Conservation (phyloP, 768 basidiomycete species). For the Butyriboletus loyo region DNA sequence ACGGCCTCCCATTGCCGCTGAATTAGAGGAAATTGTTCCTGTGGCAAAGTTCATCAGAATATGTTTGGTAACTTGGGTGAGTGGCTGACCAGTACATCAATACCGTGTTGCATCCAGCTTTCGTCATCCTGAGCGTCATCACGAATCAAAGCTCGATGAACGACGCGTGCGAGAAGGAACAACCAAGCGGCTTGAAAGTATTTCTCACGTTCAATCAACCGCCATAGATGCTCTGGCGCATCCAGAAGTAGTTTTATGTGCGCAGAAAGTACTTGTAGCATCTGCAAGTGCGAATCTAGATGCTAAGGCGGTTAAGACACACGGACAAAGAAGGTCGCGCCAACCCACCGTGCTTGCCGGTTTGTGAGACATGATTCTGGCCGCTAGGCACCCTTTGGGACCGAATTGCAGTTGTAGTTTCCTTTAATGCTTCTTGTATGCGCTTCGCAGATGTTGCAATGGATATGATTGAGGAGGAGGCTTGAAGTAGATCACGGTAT, state of each 20-base stretch:
- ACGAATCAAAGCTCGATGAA: constrained; percentile 68
- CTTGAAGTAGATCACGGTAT: constrained; percentile 83
- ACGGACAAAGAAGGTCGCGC: neutral
- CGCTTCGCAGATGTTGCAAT: constrained; percentile 66
- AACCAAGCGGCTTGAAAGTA: constrained; percentile 86
- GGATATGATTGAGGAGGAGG: constrained; percentile 79
- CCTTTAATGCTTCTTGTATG: constrained; percentile 61
- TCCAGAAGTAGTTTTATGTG: constrained; percentile 91
- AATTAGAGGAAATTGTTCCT: constrained; percentile 86
- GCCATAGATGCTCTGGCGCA: constrained; percentile 89
- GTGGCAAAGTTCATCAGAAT: neutral
- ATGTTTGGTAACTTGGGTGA: neutral
- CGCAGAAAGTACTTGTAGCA: constrained; percentile 74
- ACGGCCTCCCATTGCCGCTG: constrained; percentile 94
- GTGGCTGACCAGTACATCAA: constrained; percentile 56
- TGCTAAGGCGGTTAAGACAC: constrained; percentile 1
- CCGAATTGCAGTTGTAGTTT: constrained; percentile 53
- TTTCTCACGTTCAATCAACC: constrained; percentile 73
- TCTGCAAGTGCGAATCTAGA: constrained; percentile 63
- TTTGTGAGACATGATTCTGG: constrained; percentile 39
- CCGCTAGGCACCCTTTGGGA: constrained; percentile 44
- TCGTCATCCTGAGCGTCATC: constrained; percentile 65
- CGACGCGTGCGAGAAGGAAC: constrained; percentile 81
- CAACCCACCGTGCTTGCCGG: constrained; percentile 43
- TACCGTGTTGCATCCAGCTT: constrained; percentile 54